Conservation (phyloP, 2,329 filamentous ascomycete genomes). For the Pyrenochaeta sp. region DNA sequence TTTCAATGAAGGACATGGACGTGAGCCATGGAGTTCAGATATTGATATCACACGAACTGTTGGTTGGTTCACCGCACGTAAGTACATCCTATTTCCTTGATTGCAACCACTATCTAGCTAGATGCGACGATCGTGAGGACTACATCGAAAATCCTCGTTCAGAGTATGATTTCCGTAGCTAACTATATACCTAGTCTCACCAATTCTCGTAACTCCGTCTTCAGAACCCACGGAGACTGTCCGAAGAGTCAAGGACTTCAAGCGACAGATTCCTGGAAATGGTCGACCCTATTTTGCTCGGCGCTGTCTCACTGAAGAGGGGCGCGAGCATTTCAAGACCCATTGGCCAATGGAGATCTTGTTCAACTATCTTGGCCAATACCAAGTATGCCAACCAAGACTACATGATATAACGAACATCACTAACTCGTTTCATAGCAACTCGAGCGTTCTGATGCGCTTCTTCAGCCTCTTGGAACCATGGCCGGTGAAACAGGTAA, state of each 20-base stretch:
- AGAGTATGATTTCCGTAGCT: neutral
- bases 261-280: slow-evolving; percentile 44
- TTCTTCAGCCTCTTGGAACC: slow-evolving; percentile 53
- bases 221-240: slow-evolving; percentile 56
- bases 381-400: slow-evolving; percentile 50
- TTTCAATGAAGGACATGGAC: slow-evolving; percentile 51
- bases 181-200: slow-evolving; percentile 42
- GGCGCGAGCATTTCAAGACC: slow-evolving; percentile 36
- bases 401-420: neutral
- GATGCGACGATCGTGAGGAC: too few species aligned
- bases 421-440: slow-evolving; percentile 50
- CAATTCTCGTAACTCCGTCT: slow-evolving; percentile 46
- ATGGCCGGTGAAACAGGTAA: slow-evolving; percentile 57
- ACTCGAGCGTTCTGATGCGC: slow-evolving; percentile 53
- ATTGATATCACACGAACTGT: slow-evolving; percentile 65
- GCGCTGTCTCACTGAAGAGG: slow-evolving; percentile 37
- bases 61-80: slow-evolving; percentile 65
- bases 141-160: neutral
- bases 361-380: slow-evolving; percentile 63
- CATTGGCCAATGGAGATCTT: slow-evolving; percentile 63
- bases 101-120: too few species aligned
- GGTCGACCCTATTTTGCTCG: slow-evolving; percentile 57
- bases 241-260: slow-evolving; percentile 63
- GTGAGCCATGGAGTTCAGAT: slow-evolving; percentile 51
- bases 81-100: slow-evolving; percentile 32